Conservation (phyloP, 352 stramenopile genomes). For the Phytophthora uliginosa region DNA sequence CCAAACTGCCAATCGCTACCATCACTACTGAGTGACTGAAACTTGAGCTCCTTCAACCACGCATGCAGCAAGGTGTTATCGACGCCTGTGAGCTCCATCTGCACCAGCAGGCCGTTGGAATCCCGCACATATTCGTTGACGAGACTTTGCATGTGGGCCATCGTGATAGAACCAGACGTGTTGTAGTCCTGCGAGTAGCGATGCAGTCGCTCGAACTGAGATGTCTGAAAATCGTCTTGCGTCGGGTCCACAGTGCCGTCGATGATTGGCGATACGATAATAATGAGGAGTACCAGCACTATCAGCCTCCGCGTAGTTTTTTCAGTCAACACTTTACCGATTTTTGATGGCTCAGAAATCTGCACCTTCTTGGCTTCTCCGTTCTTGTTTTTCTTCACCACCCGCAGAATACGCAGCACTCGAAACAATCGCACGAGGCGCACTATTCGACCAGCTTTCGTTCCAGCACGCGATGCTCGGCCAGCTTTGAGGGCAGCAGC, state of each 20-base stretch:
- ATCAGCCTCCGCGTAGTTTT: constrained; percentile 95
- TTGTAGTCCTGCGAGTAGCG: constrained; percentile 90
- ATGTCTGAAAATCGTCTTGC: constrained; percentile 81
- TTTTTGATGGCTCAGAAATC: constrained; percentile 93
- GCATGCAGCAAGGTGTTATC: constrained; percentile 44
- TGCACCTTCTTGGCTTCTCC: constrained; percentile 62
- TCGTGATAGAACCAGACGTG: constrained; percentile 56
- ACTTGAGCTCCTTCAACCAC: constrained; percentile 73
- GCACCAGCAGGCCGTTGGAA: constrained; percentile 73
- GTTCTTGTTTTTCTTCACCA: constrained; percentile 86
- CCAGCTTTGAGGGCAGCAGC: constrained; percentile 85
- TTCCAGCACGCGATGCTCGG: constrained; percentile 86
- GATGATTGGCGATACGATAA: constrained; percentile 88
- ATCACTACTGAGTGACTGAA: constrained; percentile 62
- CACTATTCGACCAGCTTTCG: constrained; percentile 93
- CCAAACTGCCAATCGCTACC: constrained; percentile 54
- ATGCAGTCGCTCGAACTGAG: constrained; percentile 84
- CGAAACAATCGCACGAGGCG: constrained; percentile 93
- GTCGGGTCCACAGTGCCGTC: constrained; percentile 77
- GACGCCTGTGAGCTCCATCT: constrained; percentile 69
- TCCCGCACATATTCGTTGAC: constrained; percentile 83
- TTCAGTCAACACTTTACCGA: constrained; percentile 96
- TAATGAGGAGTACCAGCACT: constrained; percentile 90
- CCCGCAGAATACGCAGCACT: constrained; percentile 89
- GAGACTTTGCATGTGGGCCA: constrained; percentile 56